Evolutionary conservation across 352 stramenopile genomes (phyloP), one percentile per base, ranked within the genome.

Genomic region (Pythium biforme): DNA sequence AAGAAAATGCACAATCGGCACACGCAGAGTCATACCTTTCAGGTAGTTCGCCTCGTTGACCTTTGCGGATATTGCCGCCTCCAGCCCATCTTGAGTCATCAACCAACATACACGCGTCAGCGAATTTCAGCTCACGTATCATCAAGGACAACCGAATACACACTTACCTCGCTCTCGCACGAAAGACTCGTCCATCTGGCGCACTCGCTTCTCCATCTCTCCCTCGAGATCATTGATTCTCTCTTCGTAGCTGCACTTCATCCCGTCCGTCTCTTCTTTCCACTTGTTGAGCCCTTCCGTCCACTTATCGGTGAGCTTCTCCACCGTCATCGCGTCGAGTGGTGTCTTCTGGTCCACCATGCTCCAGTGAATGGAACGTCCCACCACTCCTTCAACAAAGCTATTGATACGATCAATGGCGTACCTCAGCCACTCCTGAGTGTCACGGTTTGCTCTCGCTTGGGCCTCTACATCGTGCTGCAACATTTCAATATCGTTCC

Each of bases 251-350:
- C 72, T 37, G 3, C 55, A 57, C 23, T 79, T 72, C 17, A 60
- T 55, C 0, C 55, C 50, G 6, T 68, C 10, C 11, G 41, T 62
- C 8, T 61, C 54, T 19, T 74, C 43, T 60, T 65, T 66, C 76
- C 78, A 88, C 20, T 65, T 55, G 8, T 68, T 54, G 15, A 88
- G 29, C 9, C 31, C 62, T 3, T 63, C 50, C 20, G 73, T 65
- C 78, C 76, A 88, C 23, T 58, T 48, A 11, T 58, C n/a, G 14
- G 22, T 17, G 0, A 62, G 34, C 19, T 39, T 52, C 29, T 26
- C 47, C 25, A 59, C 19, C 27, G 11, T 25, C 6, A 48, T 31
- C 0, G 19, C 15, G 19, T 48, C 45, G 33, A 49, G 1, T 3
- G 33, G 37, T n/a, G 15, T 20, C 33, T 53, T 56, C 6, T 55